Base-by-base conservation (phyloP, 2,329 filamentous ascomycete species). In the Fusarium ambrosium region DNA sequence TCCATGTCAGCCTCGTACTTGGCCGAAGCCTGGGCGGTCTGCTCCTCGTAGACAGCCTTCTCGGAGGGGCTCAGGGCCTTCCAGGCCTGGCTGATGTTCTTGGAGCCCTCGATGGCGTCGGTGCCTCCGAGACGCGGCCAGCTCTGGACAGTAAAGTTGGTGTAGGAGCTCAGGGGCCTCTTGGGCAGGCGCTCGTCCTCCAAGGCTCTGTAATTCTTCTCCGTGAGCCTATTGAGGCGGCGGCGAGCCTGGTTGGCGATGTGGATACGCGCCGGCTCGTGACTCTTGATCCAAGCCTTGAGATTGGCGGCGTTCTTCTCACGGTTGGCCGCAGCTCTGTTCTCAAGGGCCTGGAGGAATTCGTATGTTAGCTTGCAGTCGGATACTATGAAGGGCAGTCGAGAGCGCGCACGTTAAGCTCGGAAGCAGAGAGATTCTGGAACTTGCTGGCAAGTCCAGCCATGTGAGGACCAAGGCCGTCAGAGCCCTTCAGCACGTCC, bases 181-280 rank as follows among this genome's bases (percentile, higher is more conserved):
- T 85, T 86, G 72, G 89, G 89, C 37, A 82, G 71, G 45, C 89
- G 88, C 4, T 85, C 81, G 76, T 91, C 89, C 3, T 70, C 72
- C 72, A 91, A 85, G 20, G 64, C 1, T 73, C 79, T 77, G 59
- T 76, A 70, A 62, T 77, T 77, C 64, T 84, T 82, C 63, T 79
- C 82, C 66, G 80, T 80, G 56, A 91, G 83, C 32, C 62, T 63
- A 22, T 20, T 43, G 24, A 75, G 34, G 29, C 70, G 71, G 9
- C 55, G 71, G 66, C 89, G 89, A 24, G 88, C 87, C 3, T 70
- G 72, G 82, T 89, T 90, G 70, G 89, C 88, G 3, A 80, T 70
- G 58, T 77, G 71, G 63, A 90, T 86, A 34, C 83, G 80, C 61
- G 79, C 77, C 4, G 82, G 79, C 4, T 85, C 79, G 74, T 86